These are phyloP conservation scores for Saccharomyces hybrid DNA, from an alignment of 1,139 yeast genomes.

Conservation along the genomic window DNA sequence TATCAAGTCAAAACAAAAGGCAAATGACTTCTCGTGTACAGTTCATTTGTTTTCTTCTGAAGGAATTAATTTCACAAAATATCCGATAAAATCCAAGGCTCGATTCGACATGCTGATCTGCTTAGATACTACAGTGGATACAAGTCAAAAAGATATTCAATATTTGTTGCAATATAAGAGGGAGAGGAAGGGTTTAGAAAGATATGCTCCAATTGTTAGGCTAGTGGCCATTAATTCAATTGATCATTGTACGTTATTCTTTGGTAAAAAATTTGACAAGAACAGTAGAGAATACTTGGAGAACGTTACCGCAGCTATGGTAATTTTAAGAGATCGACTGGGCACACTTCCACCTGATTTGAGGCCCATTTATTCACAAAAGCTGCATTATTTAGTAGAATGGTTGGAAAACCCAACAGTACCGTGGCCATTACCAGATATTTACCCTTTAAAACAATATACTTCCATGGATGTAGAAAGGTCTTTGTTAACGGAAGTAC, in stretches of 20 bases:
- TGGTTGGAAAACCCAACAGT: conserved; percentile 44
- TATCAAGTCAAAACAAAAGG: conserved; percentile 31
- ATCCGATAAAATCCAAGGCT: conserved; percentile 22
- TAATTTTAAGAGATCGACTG: conserved; percentile 73
- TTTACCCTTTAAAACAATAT: conserved; percentile 55
- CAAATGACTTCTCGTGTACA: conserved; percentile 25
- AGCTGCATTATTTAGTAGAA: conserved; percentile 50
- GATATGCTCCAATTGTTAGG: conserved; percentile 51
- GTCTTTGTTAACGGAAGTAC: conserved; percentile 71
- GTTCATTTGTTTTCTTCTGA: conserved; percentile 43
- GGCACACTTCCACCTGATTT: conserved; percentile 78
- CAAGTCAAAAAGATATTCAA: conserved; percentile 32
- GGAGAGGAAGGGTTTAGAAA: conserved; percentile 12
- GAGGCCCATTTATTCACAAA: conserved; percentile 64
- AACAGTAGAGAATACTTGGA: conserved; percentile 44
- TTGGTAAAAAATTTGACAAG: conserved; percentile 34
- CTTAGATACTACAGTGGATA: conserved; percentile 62
- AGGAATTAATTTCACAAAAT: conserved; percentile 21
- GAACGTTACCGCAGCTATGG: conserved; percentile 71
- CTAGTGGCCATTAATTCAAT: conserved; percentile 72
- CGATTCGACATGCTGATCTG: conserved; percentile 58
- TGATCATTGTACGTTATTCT: conserved; percentile 59
- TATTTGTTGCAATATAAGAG: conserved; percentile 21
- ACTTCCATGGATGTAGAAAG: conserved; percentile 69
- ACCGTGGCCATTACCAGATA: conserved; percentile 76